Evolutionary conservation across 192 early-diverging fungal species (phyloP).

Genomic region (Backusella australiensis): DNA sequence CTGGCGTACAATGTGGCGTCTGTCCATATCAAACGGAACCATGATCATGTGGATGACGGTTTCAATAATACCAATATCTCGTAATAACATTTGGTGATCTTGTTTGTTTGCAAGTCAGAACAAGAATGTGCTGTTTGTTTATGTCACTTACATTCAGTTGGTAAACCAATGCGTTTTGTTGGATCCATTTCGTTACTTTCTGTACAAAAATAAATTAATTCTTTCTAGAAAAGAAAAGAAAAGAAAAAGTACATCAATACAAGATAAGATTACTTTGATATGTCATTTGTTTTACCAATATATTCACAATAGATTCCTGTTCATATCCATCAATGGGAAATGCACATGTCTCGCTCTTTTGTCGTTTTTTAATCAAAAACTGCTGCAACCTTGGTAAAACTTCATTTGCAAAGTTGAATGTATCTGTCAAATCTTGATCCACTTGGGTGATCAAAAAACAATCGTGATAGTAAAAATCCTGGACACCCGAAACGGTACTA

Average conservation of each 20-base stretch:
- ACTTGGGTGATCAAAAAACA: conserved; percentile 21
- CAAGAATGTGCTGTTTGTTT: background rate
- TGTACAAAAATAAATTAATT: conserved; percentile 20
- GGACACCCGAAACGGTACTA: conserved; percentile 7
- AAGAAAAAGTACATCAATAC: background rate
- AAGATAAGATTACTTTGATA: background rate
- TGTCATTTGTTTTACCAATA: conserved; percentile 2
- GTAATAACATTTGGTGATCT: conserved; percentile 22
- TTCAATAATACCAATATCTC: conserved; percentile 24
- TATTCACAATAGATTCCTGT: conserved; percentile 13
- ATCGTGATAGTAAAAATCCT: conserved; percentile 27
- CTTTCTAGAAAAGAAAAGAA: background rate
- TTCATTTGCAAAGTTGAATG: conserved; percentile 26
- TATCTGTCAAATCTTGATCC: background rate
- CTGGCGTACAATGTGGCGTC: conserved; percentile 1
- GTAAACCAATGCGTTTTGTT: conserved; percentile 12
- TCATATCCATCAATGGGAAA: conserved; percentile 15
- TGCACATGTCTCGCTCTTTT: background rate
- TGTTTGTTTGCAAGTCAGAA: background rate
- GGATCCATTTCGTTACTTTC: conserved; percentile 15
- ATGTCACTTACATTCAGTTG: conserved; percentile 16
- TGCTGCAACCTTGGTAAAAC: conserved; percentile 11
- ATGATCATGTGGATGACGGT: conserved; percentile 22
- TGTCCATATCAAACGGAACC: conserved; percentile 11
- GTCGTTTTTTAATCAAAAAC: conserved; percentile 15